These are phyloP conservation scores for Abrus precatorius DNA, from an alignment of 306 rosid species.

Conservation along the genomic window DNA sequence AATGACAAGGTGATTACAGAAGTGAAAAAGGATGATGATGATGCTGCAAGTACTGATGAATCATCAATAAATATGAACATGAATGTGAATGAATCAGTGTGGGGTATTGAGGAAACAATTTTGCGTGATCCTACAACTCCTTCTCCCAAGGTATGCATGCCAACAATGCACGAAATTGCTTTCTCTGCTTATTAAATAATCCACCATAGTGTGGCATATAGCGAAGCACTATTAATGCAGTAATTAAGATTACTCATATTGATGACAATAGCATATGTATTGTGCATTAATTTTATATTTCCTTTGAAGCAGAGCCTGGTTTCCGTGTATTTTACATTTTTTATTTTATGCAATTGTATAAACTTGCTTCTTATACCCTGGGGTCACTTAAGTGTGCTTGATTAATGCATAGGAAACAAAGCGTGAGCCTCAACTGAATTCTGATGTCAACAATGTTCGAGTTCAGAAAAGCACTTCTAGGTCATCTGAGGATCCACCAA, in stretches of 20 bases:
- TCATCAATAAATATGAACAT: constrained; percentile 39
- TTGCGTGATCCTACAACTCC: constrained; percentile 45
- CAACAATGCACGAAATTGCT: not conserved
- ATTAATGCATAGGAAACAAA: constrained; percentile 52
- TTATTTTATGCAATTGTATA: constrained; percentile 26
- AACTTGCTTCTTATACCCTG: constrained; percentile 1
- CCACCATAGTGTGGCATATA: not conserved
- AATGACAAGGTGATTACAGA: constrained; percentile 17
- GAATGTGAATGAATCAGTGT: constrained; percentile 47
- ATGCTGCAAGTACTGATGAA: constrained; percentile 38
- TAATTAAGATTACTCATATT: not conserved
- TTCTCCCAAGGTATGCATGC: constrained; percentile 61
- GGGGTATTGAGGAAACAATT: constrained; percentile 47
- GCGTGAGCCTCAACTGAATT: constrained; percentile 43
- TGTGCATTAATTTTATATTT: constrained; percentile 17
- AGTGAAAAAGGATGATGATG: constrained; percentile 31
- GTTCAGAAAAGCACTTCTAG: constrained; percentile 46
- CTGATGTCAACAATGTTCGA: constrained; percentile 40
- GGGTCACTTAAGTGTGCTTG: constrained; percentile 46
- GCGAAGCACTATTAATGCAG: not conserved
- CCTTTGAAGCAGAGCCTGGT: not conserved
- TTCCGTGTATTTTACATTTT: constrained; percentile 18
- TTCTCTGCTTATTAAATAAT: constrained; percentile 19
- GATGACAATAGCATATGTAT: not conserved
- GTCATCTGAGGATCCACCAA: constrained; percentile 47